A percentile compares a stretch with the other conserved stretches of the same genome.
Conservation (phyloP, 2,329 filamentous ascomycete genomes). For the Colletotrichum caudatum region DNA sequence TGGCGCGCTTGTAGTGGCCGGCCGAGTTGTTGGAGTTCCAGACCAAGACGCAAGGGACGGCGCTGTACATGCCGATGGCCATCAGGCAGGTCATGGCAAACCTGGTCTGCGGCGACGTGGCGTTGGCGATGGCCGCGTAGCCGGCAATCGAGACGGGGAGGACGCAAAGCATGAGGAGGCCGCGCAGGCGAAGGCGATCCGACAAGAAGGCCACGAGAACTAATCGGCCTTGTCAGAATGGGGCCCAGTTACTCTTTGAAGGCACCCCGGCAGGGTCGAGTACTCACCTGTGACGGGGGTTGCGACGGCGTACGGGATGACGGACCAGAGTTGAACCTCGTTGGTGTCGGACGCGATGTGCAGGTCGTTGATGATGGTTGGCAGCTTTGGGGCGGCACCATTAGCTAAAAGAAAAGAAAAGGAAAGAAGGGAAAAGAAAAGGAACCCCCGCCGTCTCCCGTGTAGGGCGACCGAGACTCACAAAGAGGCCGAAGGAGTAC, state of each 20-base stretch:
- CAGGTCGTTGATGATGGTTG: conserved; percentile 72
- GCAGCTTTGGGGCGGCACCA: conserved; percentile 56
- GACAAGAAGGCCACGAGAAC: conserved; percentile 69
- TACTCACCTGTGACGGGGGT: conserved; percentile 63
- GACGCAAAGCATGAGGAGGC: conserved; percentile 71
- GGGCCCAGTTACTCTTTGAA: accelerated
- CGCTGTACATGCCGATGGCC: conserved; percentile 73
- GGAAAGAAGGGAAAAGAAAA: neutral
- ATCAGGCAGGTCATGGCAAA: conserved; percentile 78
- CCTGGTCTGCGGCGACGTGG: conserved; percentile 62
- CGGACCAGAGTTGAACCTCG: conserved; percentile 71
- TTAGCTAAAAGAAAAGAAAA: neutral
- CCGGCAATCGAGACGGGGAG: conserved; percentile 74
- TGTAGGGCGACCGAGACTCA: conserved; percentile 49
- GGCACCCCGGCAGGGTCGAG: too few relatives aligned
- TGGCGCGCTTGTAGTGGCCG: conserved; percentile 77
- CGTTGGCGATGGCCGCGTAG: conserved; percentile 72
- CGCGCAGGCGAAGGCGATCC: conserved; percentile 70
- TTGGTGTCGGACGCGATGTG: conserved; percentile 66
- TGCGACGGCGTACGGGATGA: conserved; percentile 73
- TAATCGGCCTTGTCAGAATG: conserved; percentile 18
- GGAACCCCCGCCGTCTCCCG: neutral
- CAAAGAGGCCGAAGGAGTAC: conserved; percentile 74
- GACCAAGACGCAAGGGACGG: conserved; percentile 71
- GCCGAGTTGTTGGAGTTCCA: conserved; percentile 78